phyloP scores from a whole-genome alignment of 768 basidiomycete species.

The Leccinellum luteum region DNA sequence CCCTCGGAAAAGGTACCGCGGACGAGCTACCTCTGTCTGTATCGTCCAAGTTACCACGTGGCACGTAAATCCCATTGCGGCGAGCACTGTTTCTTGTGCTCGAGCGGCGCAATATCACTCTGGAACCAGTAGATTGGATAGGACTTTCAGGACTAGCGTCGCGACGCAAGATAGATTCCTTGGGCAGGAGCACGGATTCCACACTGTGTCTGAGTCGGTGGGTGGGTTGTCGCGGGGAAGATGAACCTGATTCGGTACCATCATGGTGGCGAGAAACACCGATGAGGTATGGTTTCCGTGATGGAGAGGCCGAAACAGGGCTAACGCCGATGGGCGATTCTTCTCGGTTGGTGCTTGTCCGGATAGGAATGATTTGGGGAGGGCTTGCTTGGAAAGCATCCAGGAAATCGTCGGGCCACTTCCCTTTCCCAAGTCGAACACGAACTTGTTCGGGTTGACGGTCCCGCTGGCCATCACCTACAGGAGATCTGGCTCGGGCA shows the following conservation, averaged over 20 bases:
- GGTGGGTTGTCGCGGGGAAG: constrained; percentile 48
- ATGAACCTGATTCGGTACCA: constrained; percentile 40
- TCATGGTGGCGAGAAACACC: constrained; percentile 44
- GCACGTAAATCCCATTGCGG: constrained; percentile 47
- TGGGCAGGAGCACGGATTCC: constrained; percentile 51
- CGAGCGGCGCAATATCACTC: constrained; percentile 53
- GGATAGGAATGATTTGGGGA: constrained; percentile 31
- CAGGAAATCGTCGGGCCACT: constrained; percentile 82
- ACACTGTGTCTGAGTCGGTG: constrained; percentile 66
- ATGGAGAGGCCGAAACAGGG: constrained; percentile 44
- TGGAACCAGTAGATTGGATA: constrained; percentile 34
- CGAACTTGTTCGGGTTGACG: constrained; percentile 32
- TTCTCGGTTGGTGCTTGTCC: constrained; percentile 17
- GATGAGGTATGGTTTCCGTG: constrained; percentile 57
- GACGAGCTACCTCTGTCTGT: constrained; percentile 34
- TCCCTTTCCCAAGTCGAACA: constrained; percentile 70
- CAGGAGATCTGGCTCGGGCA: constrained; percentile 17
- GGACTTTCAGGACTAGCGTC: constrained; percentile 61
- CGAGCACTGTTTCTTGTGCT: constrained; percentile 51
- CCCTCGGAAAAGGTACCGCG: constrained; percentile 65
- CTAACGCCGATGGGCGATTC: constrained; percentile 23
- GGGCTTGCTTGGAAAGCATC: constrained; percentile 47
- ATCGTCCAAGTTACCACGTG: constrained; percentile 38
- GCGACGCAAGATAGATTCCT: constrained; percentile 44
- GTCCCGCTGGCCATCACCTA: constrained; percentile 21